Evolutionary conservation across 2,329 filamentous ascomycete species (phyloP).

Genomic region (Emericellopsis cladophorae): DNA sequence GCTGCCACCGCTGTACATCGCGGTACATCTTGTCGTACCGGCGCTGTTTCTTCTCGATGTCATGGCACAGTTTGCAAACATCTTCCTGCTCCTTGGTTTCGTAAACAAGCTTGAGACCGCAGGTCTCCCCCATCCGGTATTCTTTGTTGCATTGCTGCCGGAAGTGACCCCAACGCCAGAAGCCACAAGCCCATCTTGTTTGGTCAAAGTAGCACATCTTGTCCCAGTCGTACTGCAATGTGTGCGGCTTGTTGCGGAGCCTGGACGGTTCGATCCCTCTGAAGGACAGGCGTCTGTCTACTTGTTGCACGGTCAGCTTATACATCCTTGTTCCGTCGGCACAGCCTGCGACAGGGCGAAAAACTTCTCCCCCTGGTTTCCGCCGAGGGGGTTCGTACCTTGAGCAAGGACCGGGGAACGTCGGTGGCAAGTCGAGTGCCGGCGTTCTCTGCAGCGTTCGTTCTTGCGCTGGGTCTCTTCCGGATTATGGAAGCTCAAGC

Average conservation of each 20-base stretch:
- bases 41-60: conserved; percentile 75
- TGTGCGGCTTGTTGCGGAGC: not conserved
- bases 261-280: not conserved
- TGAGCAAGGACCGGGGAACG: too few relatives aligned
- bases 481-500: too few relatives aligned
- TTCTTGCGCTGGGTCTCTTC: too few relatives aligned
- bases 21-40: conserved; percentile 61
- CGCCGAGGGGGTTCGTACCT: too few relatives aligned
- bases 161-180: conserved; percentile 93
- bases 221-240: too few relatives aligned
- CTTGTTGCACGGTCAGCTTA: too few relatives aligned
- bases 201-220: conserved; percentile 95
- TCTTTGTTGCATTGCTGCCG: conserved; percentile 87
- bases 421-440: too few relatives aligned
- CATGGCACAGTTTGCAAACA: conserved; percentile 76
- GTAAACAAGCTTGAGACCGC: conserved; percentile 84
- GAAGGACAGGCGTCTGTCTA: too few relatives aligned
- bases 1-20: conserved; percentile 65
- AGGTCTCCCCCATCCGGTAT: conserved; percentile 92
- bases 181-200: conserved; percentile 72
- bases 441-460: too few relatives aligned
- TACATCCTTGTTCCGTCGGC: too few relatives aligned
- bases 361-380: too few relatives aligned
- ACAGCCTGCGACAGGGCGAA: too few relatives aligned
- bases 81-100: conserved; percentile 49